Conservation (phyloP, 371 early-diverging fungal species). For the Sporodiniella umbellata region DNA sequence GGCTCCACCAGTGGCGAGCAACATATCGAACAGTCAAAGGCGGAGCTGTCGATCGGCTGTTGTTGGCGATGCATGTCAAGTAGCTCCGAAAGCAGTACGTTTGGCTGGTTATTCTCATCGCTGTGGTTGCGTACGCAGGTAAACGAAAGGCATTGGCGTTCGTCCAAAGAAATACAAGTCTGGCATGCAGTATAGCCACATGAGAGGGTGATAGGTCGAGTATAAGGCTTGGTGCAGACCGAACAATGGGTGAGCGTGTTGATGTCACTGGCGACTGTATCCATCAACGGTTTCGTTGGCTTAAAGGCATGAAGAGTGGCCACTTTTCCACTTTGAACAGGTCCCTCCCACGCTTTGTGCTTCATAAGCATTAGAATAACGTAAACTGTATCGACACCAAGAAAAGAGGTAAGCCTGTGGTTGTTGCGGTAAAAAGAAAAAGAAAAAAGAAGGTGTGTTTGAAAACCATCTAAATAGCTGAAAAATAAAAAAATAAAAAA, state of each 20-base stretch:
- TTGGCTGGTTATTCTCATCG: slow-evolving; percentile 3
- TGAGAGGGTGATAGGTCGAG: slow-evolving; percentile 26
- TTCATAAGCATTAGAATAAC: not conserved
- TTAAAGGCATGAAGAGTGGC: not conserved
- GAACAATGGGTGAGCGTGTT: slow-evolving; percentile 9
- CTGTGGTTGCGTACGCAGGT: slow-evolving; percentile 26
- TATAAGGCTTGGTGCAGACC: slow-evolving; percentile 1
- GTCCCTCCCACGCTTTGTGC: not conserved
- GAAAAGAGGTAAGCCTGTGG: no score
- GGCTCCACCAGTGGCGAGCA: slow-evolving; percentile 28
- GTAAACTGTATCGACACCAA: no score
- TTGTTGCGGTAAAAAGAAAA: not conserved
- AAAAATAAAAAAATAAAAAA: not conserved
- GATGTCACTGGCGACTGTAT: not conserved
- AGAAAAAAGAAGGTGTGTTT: not conserved
- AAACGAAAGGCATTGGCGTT: slow-evolving; percentile 44
- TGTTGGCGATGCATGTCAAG: not conserved
- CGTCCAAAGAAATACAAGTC: slow-evolving; percentile 13
- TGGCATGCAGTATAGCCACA: slow-evolving; percentile 40
- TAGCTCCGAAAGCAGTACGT: slow-evolving; percentile 10
- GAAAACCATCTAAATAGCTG: no score
- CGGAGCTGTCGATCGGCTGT: not conserved
- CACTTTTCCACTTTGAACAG: not conserved
- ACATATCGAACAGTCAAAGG: slow-evolving; percentile 22
- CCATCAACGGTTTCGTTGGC: not conserved